Evolutionary conservation across 228 moss, liverwort and hornwort species (phyloP).

Genomic region (Sphagnum fallax): DNA sequence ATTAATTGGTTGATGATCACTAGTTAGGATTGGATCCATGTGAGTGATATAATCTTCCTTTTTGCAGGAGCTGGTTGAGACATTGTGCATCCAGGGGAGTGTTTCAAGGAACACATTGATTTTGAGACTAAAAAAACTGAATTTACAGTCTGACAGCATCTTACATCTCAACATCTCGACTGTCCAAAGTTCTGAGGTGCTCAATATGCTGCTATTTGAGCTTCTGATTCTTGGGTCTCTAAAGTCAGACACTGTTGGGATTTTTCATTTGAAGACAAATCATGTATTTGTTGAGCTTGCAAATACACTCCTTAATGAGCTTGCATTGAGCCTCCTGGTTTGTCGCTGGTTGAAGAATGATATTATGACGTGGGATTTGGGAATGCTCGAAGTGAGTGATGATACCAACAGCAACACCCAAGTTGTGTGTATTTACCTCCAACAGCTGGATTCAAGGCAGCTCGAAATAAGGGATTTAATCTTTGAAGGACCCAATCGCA

Average conservation of each 20-base stretch:
- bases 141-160: conserved; percentile 22
- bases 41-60: too few species aligned
- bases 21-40: too few species aligned
- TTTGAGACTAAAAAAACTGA: conserved; percentile 24
- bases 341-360: conserved; percentile 44
- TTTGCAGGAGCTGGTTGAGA: conserved; percentile 30
- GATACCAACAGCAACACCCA: conserved; percentile 33
- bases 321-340: conserved; percentile 35
- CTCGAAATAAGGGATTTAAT: conserved; percentile 28
- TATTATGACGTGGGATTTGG: conserved; percentile 37
- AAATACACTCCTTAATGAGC: conserved; percentile 49
- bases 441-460: conserved; percentile 31
- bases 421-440: conserved; percentile 37
- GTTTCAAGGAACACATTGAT: conserved; percentile 32
- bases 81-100: conserved; percentile 39
- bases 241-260: conserved; percentile 43
- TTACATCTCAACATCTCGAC: conserved; percentile 51
- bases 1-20: too few species aligned
- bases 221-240: conserved; percentile 52
- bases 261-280: conserved; percentile 38
- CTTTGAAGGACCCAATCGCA: conserved; percentile 20
- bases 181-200: conserved; percentile 28
- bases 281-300: conserved; percentile 36
- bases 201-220: conserved; percentile 56
- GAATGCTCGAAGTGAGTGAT: conserved; percentile 32